Evolutionary conservation across 2,329 filamentous ascomycete genomes (phyloP), one percentile per base, ranked within the genome.

Genomic region (Aspergillus sojae): DNA sequence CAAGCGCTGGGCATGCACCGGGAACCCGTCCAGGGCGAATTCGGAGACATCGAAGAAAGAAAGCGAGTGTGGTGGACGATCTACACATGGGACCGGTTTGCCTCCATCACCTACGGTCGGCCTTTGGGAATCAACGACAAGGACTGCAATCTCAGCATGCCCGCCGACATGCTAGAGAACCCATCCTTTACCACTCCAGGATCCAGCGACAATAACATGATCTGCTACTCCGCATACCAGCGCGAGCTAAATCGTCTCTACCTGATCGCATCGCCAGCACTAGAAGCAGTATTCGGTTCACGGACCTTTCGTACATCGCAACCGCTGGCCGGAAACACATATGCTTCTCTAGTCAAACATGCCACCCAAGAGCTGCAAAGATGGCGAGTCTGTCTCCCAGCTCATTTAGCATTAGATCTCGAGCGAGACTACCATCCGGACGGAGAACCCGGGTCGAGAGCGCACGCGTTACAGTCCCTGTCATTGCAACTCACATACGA

Each of bases 401-500:
- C 23, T 10, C 63, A 71, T 41, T 55, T 73, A 12, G 26, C 54
- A 9, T 43, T 71, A 50, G 63, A 73, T 50, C 65, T 69, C 5
- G 48, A 69, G 19, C 43, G 41, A 5, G 70, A 71, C 34, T 67
- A 71, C 11, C n/a, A 34, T 3, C 30, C 64, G 1, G 55, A 62
- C 30, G 58, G 62, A 6, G 36, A 55, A 2, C 32, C 60, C 12
- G 59, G 59, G 7, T 60, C 62, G 3, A 71, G 65, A 43, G 67
- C 68, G 16, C 61, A 71, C 48, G 68, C 70, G 5, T 60, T 82
- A 1, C 80, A 81, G 63, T 74, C 79, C 1, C 62, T 81, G n/a
- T 75, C 80, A 10, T 60, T 82, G n/a, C 76, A 81, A 50, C 66
- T 82, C 5, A 80, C 80, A 1, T 81, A 78, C 41, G 79, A 82